These are phyloP conservation scores for Marchantia polymorpha DNA, from an alignment of 225 moss, liverwort and hornwort species.

Conservation along the genomic window DNA sequence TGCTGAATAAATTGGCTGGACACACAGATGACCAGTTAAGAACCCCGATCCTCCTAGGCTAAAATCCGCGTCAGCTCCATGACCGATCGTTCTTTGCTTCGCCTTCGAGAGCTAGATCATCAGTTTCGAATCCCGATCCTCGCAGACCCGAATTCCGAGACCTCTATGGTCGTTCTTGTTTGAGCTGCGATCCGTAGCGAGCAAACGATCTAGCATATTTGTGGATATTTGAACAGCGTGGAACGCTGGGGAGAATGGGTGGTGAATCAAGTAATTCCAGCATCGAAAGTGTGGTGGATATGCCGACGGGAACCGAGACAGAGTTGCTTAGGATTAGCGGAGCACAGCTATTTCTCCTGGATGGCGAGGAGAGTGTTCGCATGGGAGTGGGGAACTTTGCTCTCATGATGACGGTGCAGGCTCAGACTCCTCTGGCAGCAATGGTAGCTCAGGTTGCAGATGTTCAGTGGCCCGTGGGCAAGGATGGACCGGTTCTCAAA, in stretches of 20 bases:
- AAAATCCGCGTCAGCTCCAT: not conserved
- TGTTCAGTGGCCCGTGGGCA: conserved; percentile 85
- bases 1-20: not conserved
- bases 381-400: conserved; percentile 67
- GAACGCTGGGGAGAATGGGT: conserved; percentile 41
- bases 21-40: not conserved
- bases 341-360: conserved; percentile 65
- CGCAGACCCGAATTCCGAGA: too few relatives aligned
- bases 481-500: conserved; percentile 69
- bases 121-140: not conserved
- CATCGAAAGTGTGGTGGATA: conserved; percentile 11
- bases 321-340: conserved; percentile 52
- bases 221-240: not conserved
- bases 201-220: not conserved
- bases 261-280: conserved; percentile 36
- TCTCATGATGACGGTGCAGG: conserved; percentile 61
- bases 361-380: conserved; percentile 70
- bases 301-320: conserved; percentile 52
- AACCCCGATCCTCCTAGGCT: not conserved
- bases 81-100: not conserved
- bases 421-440: conserved; percentile 58
- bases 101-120: not conserved
- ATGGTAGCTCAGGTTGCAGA: conserved; percentile 71
- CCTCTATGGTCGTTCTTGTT: not conserved
- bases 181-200: not conserved